Evolutionary conservation across 2,329 filamentous ascomycete species (phyloP).

Genomic region (Calonectria pteridis): DNA sequence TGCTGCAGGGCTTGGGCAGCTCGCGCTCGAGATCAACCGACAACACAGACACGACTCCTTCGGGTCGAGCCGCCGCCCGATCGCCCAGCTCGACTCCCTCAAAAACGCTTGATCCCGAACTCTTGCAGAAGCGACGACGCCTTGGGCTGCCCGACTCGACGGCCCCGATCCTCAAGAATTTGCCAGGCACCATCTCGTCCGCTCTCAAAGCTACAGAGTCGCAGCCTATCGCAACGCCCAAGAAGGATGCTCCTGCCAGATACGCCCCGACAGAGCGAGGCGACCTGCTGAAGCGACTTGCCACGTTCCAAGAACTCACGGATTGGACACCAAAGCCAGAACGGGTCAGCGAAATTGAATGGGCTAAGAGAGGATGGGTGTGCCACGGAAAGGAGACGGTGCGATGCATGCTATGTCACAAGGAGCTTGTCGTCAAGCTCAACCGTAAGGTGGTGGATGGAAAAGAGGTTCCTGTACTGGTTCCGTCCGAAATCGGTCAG

Average conservation of each 20-base stretch:
- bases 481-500: constrained; percentile 70
- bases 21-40: constrained; percentile 36
- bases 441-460: constrained; percentile 70
- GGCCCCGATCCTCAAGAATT: constrained; percentile 46
- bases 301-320: constrained; percentile 91
- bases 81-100: constrained; percentile 29
- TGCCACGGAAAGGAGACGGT: constrained; percentile 88
- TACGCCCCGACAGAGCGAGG: constrained; percentile 90
- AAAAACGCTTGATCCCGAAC: constrained; percentile 50
- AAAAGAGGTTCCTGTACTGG: constrained; percentile 64
- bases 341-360: constrained; percentile 87
- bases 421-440: constrained; percentile 85
- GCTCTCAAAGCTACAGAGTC: constrained; percentile 37
- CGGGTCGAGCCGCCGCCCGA: constrained; percentile 24
- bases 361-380: constrained; percentile 94
- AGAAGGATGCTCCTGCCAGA: constrained; percentile 62
- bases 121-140: constrained; percentile 67
- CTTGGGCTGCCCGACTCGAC: constrained; percentile 59
- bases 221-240: constrained; percentile 32
- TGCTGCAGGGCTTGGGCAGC: constrained; percentile 75
- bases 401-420: constrained; percentile 85
- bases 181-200: constrained; percentile 40
- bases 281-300: constrained; percentile 83
- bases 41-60: constrained; percentile 25
- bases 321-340: constrained; percentile 95